phyloP scores from a whole-genome alignment of 306 rosid species.

The Phaseolus lunatus region DNA sequence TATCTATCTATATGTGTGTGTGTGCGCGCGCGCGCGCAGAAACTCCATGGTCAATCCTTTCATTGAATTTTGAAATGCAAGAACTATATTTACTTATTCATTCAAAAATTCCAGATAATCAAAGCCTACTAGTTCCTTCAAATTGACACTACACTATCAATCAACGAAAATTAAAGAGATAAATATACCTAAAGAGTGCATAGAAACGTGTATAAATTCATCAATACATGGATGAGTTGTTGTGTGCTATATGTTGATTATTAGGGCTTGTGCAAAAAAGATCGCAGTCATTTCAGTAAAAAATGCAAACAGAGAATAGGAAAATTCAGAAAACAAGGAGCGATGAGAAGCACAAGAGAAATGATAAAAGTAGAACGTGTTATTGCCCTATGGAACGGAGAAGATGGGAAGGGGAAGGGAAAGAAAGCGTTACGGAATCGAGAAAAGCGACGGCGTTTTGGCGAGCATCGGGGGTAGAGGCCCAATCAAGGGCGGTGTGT shows the following conservation, averaged over 20 bases:
- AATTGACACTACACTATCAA: not conserved
- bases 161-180: not conserved
- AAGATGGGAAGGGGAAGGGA: not conserved
- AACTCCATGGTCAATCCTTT: constrained; percentile 4
- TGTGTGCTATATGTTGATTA: not conserved
- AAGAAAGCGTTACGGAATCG: constrained; percentile 66
- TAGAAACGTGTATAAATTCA: not conserved
- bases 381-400: not conserved
- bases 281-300: not conserved
- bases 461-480: constrained; percentile 73
- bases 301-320: not conserved
- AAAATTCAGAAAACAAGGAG: not conserved
- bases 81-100: not conserved
- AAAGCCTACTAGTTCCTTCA: not conserved
- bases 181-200: not conserved
- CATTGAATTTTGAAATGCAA: not conserved
- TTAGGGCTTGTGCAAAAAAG: constrained; percentile 49
- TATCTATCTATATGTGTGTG: no score
- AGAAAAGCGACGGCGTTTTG: constrained; percentile 76
- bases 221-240: not conserved
- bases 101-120: not conserved
- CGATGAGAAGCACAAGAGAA: constrained; percentile 10
- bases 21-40: no score
- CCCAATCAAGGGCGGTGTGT: constrained; percentile 83
- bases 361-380: not conserved